These are phyloP conservation scores for Eucalyptus melliodora DNA, from an alignment of 345 rosid species.

Conservation along the genomic window DNA sequence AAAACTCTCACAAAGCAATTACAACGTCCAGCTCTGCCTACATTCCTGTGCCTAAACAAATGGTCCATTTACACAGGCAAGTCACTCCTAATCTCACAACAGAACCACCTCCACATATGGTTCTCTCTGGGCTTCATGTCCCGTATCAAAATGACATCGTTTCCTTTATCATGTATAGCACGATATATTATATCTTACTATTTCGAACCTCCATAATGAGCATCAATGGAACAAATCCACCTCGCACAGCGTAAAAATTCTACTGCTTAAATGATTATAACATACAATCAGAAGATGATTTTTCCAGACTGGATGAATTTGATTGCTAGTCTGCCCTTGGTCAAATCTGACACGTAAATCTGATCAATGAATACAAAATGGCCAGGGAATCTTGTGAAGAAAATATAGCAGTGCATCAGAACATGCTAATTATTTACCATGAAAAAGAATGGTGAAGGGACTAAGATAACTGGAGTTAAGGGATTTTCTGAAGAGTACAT, in stretches of 20 bases:
- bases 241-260: not conserved
- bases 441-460: no score
- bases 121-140: not conserved
- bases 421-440: accelerated
- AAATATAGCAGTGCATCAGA: no score
- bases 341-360: not conserved
- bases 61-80: not conserved
- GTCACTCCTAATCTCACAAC: not conserved
- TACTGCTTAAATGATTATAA: not conserved
- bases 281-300: not conserved
- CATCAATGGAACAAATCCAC: not conserved
- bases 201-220: not conserved
- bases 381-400: no score
- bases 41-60: not conserved
- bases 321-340: not conserved
- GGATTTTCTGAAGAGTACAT: no score
- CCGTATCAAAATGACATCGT: accelerated
- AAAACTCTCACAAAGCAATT: no score
- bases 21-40: no score
- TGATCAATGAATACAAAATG: no score
- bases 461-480: no score
- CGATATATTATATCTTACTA: accelerated
- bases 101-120: not conserved
- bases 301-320: not conserved
- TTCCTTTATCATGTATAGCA: not conserved